These are phyloP conservation scores for Geotrichum restrictum DNA, from an alignment of 1,139 yeast species.

Conservation along the genomic window DNA sequence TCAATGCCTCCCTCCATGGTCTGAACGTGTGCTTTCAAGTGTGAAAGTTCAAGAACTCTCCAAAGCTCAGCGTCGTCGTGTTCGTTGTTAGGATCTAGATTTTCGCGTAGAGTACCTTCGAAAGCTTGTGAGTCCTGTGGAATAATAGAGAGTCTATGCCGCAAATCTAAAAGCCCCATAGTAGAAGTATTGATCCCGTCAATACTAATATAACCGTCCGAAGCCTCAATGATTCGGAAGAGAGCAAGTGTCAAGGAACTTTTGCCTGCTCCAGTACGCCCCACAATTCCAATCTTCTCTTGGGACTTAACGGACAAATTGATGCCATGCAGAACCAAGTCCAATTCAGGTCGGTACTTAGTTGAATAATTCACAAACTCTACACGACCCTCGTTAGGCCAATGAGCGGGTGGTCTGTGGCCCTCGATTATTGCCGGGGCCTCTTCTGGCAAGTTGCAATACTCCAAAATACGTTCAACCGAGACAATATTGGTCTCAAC, in stretches of 20 bases:
- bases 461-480: slow-evolving; percentile 72
- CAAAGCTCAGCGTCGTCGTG: slow-evolving; percentile 51
- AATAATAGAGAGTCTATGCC: slow-evolving; percentile 60
- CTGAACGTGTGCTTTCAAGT: slow-evolving; percentile 70
- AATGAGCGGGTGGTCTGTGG: slow-evolving; percentile 44
- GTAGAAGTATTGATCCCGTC: slow-evolving; percentile 56
- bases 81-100: slow-evolving; percentile 59
- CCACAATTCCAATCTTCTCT: slow-evolving; percentile 77
- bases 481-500: slow-evolving; percentile 75
- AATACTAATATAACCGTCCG: slow-evolving; percentile 50
- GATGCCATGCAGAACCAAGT: slow-evolving; percentile 54
- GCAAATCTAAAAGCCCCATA: slow-evolving; percentile 54
- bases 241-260: slow-evolving; percentile 66
- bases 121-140: slow-evolving; percentile 76
- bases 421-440: slow-evolving; percentile 44
- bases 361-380: slow-evolving; percentile 57
- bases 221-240: slow-evolving; percentile 69
- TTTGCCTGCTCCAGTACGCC: slow-evolving; percentile 84
- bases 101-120: slow-evolving; percentile 60
- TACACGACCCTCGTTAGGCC: slow-evolving; percentile 64
- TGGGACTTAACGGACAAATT: slow-evolving; percentile 50
- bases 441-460: slow-evolving; percentile 58
- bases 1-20: slow-evolving; percentile 34
- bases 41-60: slow-evolving; percentile 77
- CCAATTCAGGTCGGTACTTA: slow-evolving; percentile 53